Base-by-base conservation (phyloP, 345 rosid genomes). In the Populus deltoides region DNA sequence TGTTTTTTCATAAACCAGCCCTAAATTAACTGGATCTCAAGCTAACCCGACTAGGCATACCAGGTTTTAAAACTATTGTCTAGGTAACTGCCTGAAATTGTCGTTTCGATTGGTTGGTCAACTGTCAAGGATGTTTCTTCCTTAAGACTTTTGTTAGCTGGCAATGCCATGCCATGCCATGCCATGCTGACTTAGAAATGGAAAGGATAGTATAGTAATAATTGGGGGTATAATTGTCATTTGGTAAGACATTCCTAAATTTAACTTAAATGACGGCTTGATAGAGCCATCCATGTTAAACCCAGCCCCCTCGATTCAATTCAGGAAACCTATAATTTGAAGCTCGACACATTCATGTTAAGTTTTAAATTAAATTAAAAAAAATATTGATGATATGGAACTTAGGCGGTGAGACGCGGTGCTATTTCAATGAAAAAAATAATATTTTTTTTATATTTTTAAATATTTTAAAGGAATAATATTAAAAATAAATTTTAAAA, bases 261-360 rank as follows among this genome's bases (percentile, higher is more conserved):
- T 62, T 70, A 73, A 77, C 62, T 67, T 22, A 9, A 66, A 74
- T 70, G 81, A 71, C 78, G 79, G 45, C 45, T 10, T 41, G 45
- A 41, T 10, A 41, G 45, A 10, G 45, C 13, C 45, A 41, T 10
- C 10, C 13, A 10, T 33, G 45, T 41, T 41, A 41, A 41, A 41
- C 45, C 45, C 45, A 41, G 45, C 12, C 45, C 45, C 45, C 13
- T 3, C 10, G 45, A 12, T 41, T 41, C 45, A 41, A 3, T 41
- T 41, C 45, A 10, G 45, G 45, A 41, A 41, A 41, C 45, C 45
- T 41, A 0, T 41, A 41, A 41, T 41, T 10, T 12, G 15, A 41
- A 41, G 45, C 45, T 41, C 13, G 13, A 41, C 45, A 41, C 45
- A 10, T 33, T 33, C 6, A 33, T 10, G 12, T 41, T 41, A 10